These are phyloP conservation scores for Pseudocercospora eumusae DNA, from an alignment of 2,329 filamentous ascomycete genomes.

Conservation along the genomic window DNA sequence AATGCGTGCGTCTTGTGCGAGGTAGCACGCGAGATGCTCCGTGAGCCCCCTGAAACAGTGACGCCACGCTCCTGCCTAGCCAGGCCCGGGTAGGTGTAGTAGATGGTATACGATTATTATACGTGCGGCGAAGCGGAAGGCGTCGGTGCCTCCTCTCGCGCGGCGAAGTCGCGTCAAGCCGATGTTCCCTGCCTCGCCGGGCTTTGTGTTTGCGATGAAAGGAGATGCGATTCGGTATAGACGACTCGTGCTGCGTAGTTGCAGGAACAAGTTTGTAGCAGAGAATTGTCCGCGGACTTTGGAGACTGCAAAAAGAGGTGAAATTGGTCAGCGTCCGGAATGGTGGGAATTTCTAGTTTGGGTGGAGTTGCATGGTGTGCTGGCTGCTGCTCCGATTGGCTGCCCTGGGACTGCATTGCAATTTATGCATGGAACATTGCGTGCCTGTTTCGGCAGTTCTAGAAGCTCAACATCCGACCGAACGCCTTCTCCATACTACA, in stretches of 20 bases:
- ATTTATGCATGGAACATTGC: constrained; percentile 1
- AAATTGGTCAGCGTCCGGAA: too few species aligned
- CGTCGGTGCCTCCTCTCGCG: background rate
- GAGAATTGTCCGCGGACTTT: background rate
- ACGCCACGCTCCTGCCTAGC: background rate
- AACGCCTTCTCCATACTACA: too few species aligned
- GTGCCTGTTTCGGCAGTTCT: constrained; percentile 2
- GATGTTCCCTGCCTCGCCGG: background rate
- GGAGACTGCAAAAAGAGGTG: too few species aligned
- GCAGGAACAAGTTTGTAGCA: background rate
- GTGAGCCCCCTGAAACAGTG: background rate
- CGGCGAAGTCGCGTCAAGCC: background rate
- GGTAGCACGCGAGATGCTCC: constrained; percentile 1
- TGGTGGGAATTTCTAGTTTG: too few species aligned
- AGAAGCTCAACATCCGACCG: constrained; percentile 5
- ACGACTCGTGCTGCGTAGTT: background rate
- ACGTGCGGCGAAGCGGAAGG: constrained; percentile 7
- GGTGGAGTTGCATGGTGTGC: background rate
- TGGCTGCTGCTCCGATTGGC: constrained; percentile 1
- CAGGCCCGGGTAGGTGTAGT: background rate
- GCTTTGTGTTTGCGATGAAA: background rate
- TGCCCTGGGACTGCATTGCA: background rate
- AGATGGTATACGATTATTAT: too few species aligned
- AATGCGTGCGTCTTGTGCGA: background rate
- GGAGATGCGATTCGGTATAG: background rate